phyloP scores from a whole-genome alignment of 148 eudicot species.

The Beta vulgaris region DNA sequence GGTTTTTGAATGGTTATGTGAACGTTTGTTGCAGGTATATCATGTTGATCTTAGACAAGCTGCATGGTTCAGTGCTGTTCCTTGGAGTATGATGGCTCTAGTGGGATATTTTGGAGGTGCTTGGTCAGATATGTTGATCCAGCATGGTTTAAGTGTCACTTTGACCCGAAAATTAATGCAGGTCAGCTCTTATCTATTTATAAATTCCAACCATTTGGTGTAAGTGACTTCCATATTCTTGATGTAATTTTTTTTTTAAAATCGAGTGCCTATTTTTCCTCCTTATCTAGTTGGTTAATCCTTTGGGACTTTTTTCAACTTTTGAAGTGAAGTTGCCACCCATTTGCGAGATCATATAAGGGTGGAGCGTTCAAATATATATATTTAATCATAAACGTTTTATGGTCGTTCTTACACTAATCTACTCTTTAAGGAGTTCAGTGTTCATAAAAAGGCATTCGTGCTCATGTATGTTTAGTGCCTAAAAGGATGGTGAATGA shows the following conservation, averaged over 20 bases:
- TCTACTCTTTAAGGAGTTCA: too few relatives aligned
- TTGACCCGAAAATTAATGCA: conserved; percentile 90
- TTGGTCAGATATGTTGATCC: conserved; percentile 70
- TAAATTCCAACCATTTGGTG: neutral
- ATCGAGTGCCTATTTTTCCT: neutral
- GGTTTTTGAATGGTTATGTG: neutral
- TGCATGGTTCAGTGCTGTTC: conserved; percentile 98
- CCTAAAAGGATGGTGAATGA: too few relatives aligned
- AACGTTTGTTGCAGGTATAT: conserved; percentile 53
- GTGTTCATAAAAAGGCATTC: too few relatives aligned
- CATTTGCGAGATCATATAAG: neutral
- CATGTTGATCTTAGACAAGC: conserved; percentile 88
- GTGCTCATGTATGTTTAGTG: too few relatives aligned
- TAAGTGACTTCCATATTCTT: neutral
- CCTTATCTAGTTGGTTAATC: neutral
- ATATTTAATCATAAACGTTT: neutral
- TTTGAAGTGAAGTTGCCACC: neutral
- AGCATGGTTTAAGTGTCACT: conserved; percentile 67
- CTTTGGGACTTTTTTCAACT: neutral
- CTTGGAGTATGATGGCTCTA: conserved; percentile 93
- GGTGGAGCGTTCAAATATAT: neutral
- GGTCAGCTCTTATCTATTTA: conserved; percentile 33
- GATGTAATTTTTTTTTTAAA: neutral
- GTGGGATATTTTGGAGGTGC: conserved; percentile 86
- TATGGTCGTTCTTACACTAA: too few relatives aligned